Evolutionary conservation across 2,329 filamentous ascomycete genomes (phyloP).

Genomic region (Colletotrichum sp.): DNA sequence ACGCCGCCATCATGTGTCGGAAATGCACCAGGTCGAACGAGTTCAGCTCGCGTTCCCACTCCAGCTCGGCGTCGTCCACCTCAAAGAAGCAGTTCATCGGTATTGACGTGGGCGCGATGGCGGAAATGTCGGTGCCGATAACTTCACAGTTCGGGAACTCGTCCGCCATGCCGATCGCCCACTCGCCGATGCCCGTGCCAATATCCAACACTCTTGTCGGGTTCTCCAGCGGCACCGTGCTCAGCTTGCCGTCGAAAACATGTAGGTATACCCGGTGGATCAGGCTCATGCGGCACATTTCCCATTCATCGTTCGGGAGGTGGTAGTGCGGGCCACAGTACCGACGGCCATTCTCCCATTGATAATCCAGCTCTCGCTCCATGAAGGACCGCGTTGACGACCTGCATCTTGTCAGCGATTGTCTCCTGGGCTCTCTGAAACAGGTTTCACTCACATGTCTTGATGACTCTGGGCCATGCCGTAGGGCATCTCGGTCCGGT

Average conservation of each 20-base stretch:
- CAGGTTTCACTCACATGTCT: conserved; percentile 42
- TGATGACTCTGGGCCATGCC: conserved; percentile 32
- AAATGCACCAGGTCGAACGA: conserved; percentile 63
- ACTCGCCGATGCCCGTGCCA: conserved; percentile 62
- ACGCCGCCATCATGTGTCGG: conserved; percentile 60
- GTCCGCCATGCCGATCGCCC: conserved; percentile 59
- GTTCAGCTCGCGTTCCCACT: conserved; percentile 60
- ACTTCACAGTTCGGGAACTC: conserved; percentile 59
- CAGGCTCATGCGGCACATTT: conserved; percentile 67
- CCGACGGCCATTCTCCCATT: conserved; percentile 66
- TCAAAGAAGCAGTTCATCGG: conserved; percentile 66
- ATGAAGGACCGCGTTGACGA: conserved; percentile 54
- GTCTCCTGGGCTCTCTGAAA: conserved; percentile 2
- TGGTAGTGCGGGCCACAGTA: conserved; percentile 64
- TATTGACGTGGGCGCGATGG: conserved; percentile 61
- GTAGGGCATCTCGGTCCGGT: conserved; percentile 39
- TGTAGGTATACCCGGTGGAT: conserved; percentile 68
- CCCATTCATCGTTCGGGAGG: conserved; percentile 70
- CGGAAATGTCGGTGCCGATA: conserved; percentile 63
- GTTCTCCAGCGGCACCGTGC: conserved; percentile 44
- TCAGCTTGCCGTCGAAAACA: conserved; percentile 49
- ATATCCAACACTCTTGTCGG: conserved; percentile 57
- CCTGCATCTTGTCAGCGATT: conserved; percentile 29
- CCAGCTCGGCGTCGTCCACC: conserved; percentile 62
- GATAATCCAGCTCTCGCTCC: conserved; percentile 57